phyloP scores from a whole-genome alignment of 2,329 filamentous ascomycete species.

The Clonostachys rosea region DNA sequence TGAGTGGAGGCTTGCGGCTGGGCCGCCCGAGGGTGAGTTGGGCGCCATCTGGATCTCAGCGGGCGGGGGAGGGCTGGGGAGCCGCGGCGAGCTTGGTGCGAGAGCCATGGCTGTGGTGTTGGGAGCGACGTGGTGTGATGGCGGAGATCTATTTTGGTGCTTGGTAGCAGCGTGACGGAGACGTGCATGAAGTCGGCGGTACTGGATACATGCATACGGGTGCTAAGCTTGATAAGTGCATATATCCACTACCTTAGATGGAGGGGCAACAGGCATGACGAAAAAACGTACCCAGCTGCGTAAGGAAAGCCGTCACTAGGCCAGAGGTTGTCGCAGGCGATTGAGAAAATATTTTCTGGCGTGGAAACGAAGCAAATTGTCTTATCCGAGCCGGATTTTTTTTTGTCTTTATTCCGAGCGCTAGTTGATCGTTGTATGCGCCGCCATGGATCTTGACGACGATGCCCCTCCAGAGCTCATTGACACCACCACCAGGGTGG shows the following conservation, averaged over 20 bases:
- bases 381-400: too few species aligned
- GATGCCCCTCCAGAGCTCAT: constrained; percentile 64
- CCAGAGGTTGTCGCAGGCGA: neutral
- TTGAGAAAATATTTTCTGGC: neutral
- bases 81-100: constrained; percentile 77
- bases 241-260: constrained; percentile 6
- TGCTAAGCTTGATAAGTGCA: constrained; percentile 12
- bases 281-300: neutral
- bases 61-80: constrained; percentile 90
- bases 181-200: neutral
- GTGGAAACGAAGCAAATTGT: neutral
- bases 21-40: constrained; percentile 64
- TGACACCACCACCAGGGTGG: constrained; percentile 25
- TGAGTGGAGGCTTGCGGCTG: constrained; percentile 46
- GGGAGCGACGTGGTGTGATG: neutral
- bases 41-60: constrained; percentile 90
- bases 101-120: constrained; percentile 41
- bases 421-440: too few species aligned
- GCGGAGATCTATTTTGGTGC: neutral
- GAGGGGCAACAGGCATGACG: neutral
- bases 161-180: neutral
- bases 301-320: too few species aligned
- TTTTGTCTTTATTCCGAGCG: too few species aligned
- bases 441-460: constrained; percentile 58
- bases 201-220: too few species aligned